phyloP scores from a whole-genome alignment of 257 asterid genomes.

The Solanum appendiculatum region DNA sequence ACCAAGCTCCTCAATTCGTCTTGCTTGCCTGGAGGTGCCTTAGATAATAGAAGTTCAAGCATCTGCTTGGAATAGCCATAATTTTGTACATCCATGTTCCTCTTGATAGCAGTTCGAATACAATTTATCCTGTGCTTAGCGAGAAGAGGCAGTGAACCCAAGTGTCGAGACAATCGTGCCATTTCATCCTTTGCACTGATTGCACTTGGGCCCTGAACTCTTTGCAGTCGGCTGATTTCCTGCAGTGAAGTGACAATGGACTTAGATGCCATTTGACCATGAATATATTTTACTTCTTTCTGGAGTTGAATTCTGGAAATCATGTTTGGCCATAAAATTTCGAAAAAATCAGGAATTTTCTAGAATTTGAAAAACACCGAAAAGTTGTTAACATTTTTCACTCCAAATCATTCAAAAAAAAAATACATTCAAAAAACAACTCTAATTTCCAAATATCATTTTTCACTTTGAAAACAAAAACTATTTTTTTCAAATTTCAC shows the following conservation, averaged over 20 bases:
- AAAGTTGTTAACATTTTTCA: neutral
- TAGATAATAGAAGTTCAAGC: conserved; percentile 86
- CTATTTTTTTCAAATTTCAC: neutral
- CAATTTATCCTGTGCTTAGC: conserved; percentile 97
- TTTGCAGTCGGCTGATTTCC: conserved; percentile 91
- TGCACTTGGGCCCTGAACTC: conserved; percentile 96
- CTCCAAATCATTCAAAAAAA: neutral
- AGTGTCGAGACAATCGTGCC: conserved; percentile 89
- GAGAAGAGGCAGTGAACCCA: conserved; percentile 92
- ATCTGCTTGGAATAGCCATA: conserved; percentile 90
- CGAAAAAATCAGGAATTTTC: neutral
- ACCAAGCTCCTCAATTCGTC: conserved; percentile 89
- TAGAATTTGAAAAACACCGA: neutral
- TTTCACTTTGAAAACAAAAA: neutral
- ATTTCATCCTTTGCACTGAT: conserved; percentile 97
- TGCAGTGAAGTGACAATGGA: conserved; percentile 12
- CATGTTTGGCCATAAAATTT: neutral
- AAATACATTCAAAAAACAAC: neutral
- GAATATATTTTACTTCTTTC: neutral
- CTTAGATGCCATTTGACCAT: neutral
- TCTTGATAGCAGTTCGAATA: conserved; percentile 86
- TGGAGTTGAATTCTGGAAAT: neutral
- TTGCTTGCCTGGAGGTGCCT: conserved; percentile 95
- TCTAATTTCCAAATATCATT: neutral
- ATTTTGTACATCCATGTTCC: conserved; percentile 98